Evolutionary conservation across 2,329 filamentous ascomycete species (phyloP), one percentile per base, ranked within the genome.

Genomic region (Fusarium sterilihyphosum): DNA sequence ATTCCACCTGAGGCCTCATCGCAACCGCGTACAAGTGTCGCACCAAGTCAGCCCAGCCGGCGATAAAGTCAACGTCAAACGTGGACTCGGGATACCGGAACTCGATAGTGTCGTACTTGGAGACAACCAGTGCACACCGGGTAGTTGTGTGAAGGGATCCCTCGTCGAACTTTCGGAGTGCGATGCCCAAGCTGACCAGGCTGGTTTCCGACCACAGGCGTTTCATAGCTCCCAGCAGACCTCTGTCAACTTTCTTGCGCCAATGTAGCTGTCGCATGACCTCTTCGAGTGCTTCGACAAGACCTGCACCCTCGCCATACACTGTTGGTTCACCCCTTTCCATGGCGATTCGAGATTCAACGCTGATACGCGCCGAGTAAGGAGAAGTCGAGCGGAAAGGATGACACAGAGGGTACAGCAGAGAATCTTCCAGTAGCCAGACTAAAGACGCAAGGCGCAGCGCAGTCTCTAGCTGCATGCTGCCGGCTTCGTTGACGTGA

Each of bases 61-160:
- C 58, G 38, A 80, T 69, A 64, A 72, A 80, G 17, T 77, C 70
- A 6, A 70, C 61, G 33, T 80, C 76, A 53, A 79, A 79, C 14
- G 54, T 73, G 18, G 77, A 73, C 26, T 80, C 78, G 31, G 78
- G 77, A 44, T 80, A 80, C 37, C 79, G 76, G 29, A 80, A 80
- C 65, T 80, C 78, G 20, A 78, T 24, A 1, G 77, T 80, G 33
- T 76, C 54, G 56, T 78, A 75, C 46, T 69, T 72, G 24, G 77
- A 73, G 4, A 79, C 60, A n/a, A 73, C 79, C 7, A 80, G 50
- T 5, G 61, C 78, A 59, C 78, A 80, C 17, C 73, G 72, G 14
- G 61, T 67, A 10, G 77, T 78, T 20, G 77, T 78, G 59, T 74
- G 77, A 7, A 72, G 62, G 7, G 67, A 57, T 3, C 77, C 77